Evolutionary conservation across 306 rosid genomes (phyloP).

Genomic region (Lagenaria siceraria): DNA sequence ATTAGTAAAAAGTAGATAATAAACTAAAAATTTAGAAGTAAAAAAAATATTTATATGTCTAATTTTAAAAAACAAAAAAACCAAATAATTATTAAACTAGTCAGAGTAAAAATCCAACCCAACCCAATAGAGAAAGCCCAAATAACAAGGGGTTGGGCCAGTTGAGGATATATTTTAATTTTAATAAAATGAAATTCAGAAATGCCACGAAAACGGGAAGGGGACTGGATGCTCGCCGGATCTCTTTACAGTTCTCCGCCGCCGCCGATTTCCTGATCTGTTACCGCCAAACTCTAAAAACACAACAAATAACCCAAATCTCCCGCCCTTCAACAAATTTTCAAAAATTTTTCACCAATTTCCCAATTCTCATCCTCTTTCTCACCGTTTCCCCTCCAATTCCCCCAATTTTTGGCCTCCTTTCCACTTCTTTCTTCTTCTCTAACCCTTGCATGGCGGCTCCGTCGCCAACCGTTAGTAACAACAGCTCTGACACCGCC

Average conservation of each 20-base stretch:
- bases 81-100: no score
- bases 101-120: no score
- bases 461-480: conserved; percentile 23
- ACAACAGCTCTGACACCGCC: conserved; percentile 10
- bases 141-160: background rate
- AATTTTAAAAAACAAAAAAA: no score
- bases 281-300: conserved; percentile 8
- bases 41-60: no score
- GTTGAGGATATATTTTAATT: background rate
- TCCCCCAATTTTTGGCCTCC: background rate
- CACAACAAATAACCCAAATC: background rate
- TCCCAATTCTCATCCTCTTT: background rate
- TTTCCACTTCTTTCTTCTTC: background rate
- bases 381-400: background rate
- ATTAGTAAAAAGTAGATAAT: no score
- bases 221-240: conserved; percentile 4
- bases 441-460: conserved; percentile 23
- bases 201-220: background rate
- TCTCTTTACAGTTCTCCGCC: conserved; percentile 4
- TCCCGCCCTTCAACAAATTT: conserved; percentile 3
- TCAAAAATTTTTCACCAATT: background rate
- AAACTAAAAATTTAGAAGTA: no score
- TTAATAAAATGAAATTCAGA: background rate
- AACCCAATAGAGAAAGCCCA: background rate
- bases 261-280: conserved; percentile 5